Conservation (phyloP, 139 green algal genomes). For the Coelastrella sp. region DNA sequence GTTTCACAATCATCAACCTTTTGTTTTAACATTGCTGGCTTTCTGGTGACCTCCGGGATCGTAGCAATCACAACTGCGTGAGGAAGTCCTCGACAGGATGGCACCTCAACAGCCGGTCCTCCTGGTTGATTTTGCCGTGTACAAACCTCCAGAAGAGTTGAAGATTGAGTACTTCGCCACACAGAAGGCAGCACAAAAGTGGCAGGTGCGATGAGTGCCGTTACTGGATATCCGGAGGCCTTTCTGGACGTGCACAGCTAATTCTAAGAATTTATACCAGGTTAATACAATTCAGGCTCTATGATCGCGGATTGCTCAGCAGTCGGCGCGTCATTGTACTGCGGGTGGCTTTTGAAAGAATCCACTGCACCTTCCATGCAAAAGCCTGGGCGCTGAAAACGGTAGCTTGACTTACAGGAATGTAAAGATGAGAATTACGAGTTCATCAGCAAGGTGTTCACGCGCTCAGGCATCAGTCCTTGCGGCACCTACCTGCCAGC, state of each 20-base stretch:
- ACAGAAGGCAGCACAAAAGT: conserved; percentile 39
- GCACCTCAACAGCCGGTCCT: conserved; percentile 60
- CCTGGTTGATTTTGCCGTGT: conserved; percentile 83
- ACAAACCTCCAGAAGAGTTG: conserved; percentile 51
- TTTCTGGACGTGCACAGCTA: no score
- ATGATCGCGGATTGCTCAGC: no score
- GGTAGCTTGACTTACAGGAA: conserved; percentile 13
- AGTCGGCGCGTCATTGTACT: no score
- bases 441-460: conserved; percentile 58
- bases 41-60: not conserved
- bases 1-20: no score
- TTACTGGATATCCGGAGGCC: not conserved
- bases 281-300: no score
- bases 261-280: no score
- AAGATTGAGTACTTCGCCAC: conserved; percentile 44
- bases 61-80: not conserved
- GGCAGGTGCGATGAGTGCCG: conserved; percentile 37
- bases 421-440: conserved; percentile 50
- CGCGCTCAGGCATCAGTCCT: conserved; percentile 55
- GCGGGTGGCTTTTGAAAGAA: no score
- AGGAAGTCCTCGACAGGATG: not conserved
- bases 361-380: no score
- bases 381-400: no score
- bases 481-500: conserved; percentile 63
- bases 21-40: no score